Evolutionary conservation across 345 rosid species (phyloP).

Genomic region (Euphorbia tirucalli): DNA sequence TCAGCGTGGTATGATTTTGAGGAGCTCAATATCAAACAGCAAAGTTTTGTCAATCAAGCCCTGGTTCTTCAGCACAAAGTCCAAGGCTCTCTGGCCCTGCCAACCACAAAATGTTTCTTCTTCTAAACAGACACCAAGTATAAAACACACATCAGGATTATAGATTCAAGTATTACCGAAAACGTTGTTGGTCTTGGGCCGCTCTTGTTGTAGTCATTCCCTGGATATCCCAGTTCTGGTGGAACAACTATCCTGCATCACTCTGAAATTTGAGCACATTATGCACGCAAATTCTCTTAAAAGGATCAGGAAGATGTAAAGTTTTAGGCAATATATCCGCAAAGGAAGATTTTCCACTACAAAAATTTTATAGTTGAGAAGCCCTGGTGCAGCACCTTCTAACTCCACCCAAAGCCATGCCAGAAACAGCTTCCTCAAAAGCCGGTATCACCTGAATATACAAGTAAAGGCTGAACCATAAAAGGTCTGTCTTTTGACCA

Average conservation of each 20-base stretch:
- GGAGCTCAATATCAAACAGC: constrained; percentile 89
- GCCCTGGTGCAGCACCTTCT: constrained; percentile 62
- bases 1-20: constrained; percentile 58
- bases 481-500: background rate
- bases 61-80: constrained; percentile 92
- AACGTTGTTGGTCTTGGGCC: constrained; percentile 85
- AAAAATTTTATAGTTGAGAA: constrained; percentile 15
- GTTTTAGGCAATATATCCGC: too few species aligned
- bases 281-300: background rate
- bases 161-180: too few species aligned
- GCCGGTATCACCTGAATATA: constrained; percentile 84
- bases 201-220: constrained; percentile 74
- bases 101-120: too few species aligned
- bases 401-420: constrained; percentile 86
- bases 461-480: constrained; percentile 17
- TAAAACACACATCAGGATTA: too few species aligned
- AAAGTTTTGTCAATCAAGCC: constrained; percentile 94
- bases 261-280: constrained; percentile 34
- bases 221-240: constrained; percentile 95
- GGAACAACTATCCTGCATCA: constrained; percentile 91
- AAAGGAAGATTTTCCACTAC: constrained; percentile 3
- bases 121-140: too few species aligned
- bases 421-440: constrained; percentile 86
- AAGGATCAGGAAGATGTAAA: constrained; percentile 3
- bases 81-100: constrained; percentile 92